Conservation (phyloP, 2,329 filamentous ascomycete species). For the Lasiodiplodia theobromae region DNA sequence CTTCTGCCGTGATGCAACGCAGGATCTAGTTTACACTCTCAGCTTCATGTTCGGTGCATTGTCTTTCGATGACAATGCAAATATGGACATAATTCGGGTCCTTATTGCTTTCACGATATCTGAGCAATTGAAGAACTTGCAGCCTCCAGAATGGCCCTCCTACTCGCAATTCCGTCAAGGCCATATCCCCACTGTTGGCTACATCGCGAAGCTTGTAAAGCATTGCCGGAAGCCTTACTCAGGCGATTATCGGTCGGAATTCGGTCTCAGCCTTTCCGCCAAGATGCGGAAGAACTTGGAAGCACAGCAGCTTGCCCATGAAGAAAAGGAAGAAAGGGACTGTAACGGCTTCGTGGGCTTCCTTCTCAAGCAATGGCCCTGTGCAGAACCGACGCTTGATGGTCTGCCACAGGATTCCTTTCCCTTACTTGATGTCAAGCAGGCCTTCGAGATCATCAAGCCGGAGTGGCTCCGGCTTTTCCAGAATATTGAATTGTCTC, state of each 20-base stretch:
- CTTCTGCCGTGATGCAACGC: conserved; percentile 40
- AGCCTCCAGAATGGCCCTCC: conserved; percentile 44
- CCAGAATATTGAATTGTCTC: conserved; percentile 56
- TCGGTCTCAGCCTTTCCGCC: not conserved
- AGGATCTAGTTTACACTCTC: conserved; percentile 44
- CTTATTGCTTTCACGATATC: conserved; percentile 56
- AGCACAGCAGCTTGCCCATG: conserved; percentile 33
- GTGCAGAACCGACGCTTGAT: conserved; percentile 34
- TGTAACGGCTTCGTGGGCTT: conserved; percentile 50
- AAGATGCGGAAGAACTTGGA: conserved; percentile 33
- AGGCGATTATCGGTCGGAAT: conserved; percentile 33
- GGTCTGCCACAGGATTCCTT: not conserved
- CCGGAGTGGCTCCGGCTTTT: conserved; percentile 58
- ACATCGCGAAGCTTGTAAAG: conserved; percentile 41
- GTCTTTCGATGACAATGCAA: conserved; percentile 48
- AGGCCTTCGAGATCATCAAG: conserved; percentile 50
- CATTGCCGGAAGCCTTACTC: not conserved
- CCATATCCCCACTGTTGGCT: conserved; percentile 43
- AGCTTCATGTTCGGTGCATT: conserved; percentile 58
- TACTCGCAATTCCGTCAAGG: conserved; percentile 46
- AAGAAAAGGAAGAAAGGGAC: conserved; percentile 35
- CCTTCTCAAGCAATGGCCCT: conserved; percentile 50
- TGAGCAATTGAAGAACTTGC: conserved; percentile 47
- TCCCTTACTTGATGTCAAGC: conserved; percentile 43
- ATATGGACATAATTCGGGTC: conserved; percentile 52